Evolutionary conservation across 2,329 filamentous ascomycete species (phyloP).

Genomic region (Ophiosphaerella narmari): DNA sequence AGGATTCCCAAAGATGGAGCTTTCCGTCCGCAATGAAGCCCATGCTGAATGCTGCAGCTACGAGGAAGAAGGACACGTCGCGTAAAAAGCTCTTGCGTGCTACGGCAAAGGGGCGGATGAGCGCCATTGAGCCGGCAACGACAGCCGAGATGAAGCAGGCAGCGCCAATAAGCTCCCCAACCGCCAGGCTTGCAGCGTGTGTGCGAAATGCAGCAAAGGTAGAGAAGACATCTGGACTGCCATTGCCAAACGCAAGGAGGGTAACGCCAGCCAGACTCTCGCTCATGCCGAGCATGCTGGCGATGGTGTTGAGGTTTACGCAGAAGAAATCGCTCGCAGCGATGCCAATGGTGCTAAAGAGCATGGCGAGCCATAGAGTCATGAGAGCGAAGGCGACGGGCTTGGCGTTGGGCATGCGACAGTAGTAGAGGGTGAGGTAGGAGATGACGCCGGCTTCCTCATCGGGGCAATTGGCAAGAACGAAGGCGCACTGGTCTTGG

Average conservation of each 20-base stretch:
- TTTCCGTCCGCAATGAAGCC: conserved; percentile 83
- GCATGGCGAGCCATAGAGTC: conserved; percentile 79
- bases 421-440: conserved; percentile 92
- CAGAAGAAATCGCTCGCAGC: conserved; percentile 98
- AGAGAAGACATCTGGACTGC: conserved; percentile 96
- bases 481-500: conserved; percentile 81
- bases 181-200: conserved; percentile 93
- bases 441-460: conserved; percentile 89
- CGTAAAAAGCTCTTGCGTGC: conserved; percentile 86
- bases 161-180: conserved; percentile 93
- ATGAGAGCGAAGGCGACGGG: conserved; percentile 80
- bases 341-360: conserved; percentile 97
- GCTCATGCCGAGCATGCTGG: conserved; percentile 85
- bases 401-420: conserved; percentile 68
- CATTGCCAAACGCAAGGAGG: conserved; percentile 95
- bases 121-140: conserved; percentile 93
- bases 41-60: conserved; percentile 85
- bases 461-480: conserved; percentile 79
- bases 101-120: conserved; percentile 94
- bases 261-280: conserved; percentile 96
- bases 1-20: conserved; percentile 86
- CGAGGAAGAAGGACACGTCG: conserved; percentile 90
- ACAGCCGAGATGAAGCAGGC: conserved; percentile 96
- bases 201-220: conserved; percentile 98
- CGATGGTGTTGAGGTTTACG: conserved; percentile 92